These are phyloP conservation scores for Nitzschia sp. DNA, from an alignment of 108 stramenopile genomes.

Conservation along the genomic window DNA sequence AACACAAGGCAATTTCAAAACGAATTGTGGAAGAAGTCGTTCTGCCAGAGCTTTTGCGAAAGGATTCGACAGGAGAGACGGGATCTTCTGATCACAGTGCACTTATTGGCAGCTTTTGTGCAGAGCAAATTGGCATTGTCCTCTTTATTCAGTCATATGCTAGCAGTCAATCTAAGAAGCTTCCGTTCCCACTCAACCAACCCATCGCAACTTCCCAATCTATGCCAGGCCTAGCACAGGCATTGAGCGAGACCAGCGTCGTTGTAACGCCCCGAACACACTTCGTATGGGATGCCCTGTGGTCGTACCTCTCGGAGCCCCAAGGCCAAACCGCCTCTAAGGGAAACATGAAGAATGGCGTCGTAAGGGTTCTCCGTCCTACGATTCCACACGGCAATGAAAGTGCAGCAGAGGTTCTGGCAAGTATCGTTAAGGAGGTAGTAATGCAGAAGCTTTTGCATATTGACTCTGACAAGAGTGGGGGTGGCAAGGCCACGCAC, in stretches of 20 bases:
- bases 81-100: constrained; percentile 12
- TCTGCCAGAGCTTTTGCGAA: constrained; percentile 50
- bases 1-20: constrained; percentile 8
- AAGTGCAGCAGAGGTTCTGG: constrained; percentile 37
- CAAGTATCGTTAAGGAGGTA: constrained; percentile 52
- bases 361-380: constrained; percentile 25
- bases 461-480: constrained; percentile 33
- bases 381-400: constrained; percentile 33
- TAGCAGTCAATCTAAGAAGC: background rate
- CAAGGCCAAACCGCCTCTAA: background rate
- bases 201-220: constrained; percentile 54
- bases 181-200: constrained; percentile 51
- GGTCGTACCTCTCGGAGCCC: constrained; percentile 51
- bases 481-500: constrained; percentile 52
- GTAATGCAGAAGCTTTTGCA: constrained; percentile 49
- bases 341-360: constrained; percentile 3
- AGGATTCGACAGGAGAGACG: constrained; percentile 11
- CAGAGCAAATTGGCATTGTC: constrained; percentile 68
- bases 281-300: constrained; percentile 79
- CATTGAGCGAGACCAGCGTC: constrained; percentile 58
- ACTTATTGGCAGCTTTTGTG: constrained; percentile 42
- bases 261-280: constrained; percentile 75
- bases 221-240: constrained; percentile 38
- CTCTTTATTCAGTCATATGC: constrained; percentile 56
- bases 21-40: constrained; percentile 49